Evolutionary conservation across 2,329 filamentous ascomycete species (phyloP).

Genomic region (Aspergillus awamori): DNA sequence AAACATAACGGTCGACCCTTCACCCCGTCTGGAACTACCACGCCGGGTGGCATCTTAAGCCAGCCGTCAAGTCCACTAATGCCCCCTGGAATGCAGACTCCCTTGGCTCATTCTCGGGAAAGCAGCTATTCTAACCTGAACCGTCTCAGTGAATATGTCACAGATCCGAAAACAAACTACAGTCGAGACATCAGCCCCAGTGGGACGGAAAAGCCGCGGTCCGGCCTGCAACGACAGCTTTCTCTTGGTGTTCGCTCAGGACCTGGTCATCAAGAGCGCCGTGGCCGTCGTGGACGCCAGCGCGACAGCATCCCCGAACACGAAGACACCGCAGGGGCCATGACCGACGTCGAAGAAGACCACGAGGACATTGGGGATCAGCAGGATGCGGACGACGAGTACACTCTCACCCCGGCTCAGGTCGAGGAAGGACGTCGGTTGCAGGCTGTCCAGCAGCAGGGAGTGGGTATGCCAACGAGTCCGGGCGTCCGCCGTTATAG

Average conservation of each 20-base stretch:
- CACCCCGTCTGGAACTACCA: constrained; percentile 43
- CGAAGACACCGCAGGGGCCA: constrained; percentile 29
- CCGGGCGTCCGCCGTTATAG: neutral
- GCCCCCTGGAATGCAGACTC: constrained; percentile 34
- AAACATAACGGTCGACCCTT: constrained; percentile 34
- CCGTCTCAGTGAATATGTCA: constrained; percentile 31
- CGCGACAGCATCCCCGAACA: constrained; percentile 27
- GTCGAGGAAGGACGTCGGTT: constrained; percentile 31
- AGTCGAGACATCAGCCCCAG: constrained; percentile 38
- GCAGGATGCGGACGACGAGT: constrained; percentile 41
- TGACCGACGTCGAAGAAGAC: constrained; percentile 30
- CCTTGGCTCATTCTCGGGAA: constrained; percentile 28
- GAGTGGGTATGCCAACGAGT: neutral
- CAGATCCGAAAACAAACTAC: constrained; percentile 35
- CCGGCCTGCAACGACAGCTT: constrained; percentile 36
- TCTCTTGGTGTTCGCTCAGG: constrained; percentile 44
- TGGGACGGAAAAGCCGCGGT: constrained; percentile 28
- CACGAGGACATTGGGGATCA: constrained; percentile 38
- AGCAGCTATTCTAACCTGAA: constrained; percentile 29
- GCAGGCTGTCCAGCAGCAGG: neutral
- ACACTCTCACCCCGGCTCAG: constrained; percentile 35
- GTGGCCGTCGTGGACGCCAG: constrained; percentile 25
- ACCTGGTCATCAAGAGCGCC: constrained; percentile 37
- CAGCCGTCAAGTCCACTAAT: constrained; percentile 28
- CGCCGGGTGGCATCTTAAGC: constrained; percentile 24